Base-by-base conservation (phyloP, 495 filamentous ascomycete species). In the Podospora australis region DNA sequence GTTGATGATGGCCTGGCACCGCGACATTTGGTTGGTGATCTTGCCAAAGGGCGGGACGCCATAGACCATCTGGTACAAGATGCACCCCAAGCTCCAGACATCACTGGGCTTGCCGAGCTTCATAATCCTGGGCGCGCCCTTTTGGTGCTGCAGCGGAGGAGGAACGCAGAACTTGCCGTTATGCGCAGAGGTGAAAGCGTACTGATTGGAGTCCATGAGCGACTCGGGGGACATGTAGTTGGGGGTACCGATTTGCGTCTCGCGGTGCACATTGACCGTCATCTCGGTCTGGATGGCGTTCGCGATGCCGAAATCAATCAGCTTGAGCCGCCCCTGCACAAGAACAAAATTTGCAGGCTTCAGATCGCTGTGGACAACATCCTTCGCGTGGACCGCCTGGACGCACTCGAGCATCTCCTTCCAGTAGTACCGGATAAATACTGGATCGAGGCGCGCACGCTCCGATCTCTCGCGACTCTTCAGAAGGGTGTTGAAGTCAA, bases 221-320 rank as follows among this genome's bases (percentile, higher is more conserved):
- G 86, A 86, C 64, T 98, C 92, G 1, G 92, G 92, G 2, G 88
- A 90, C 94, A 98, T 97, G 74, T 97, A 98, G 63, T 96, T 98
- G 2, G 94, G 89, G 1, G 92, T 98, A 21, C 92, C 92, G 49
- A 96, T 81, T 65, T 96, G 88, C 14, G 85, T 85, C 57, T 98
- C 94, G 47, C 92, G 86, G 64, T 98, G 91, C 17, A 98, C 90
- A 54, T 98, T 98, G 58, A 96, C 87, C 1, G 92, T 98, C 65
- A 96, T 80, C 55, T 97, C 92, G 1, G 74, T 78, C 58, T 92
- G 83, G 58, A 98, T 97, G 20, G 92, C 88, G 60, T 96, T 95
- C 45, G 92, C 91, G 60, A 98, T 98, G 52, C 92, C 92, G 63
- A 98, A 98, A 65, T 95, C 88, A 53, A 95, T 95, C 38, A 95